Base-by-base conservation (phyloP, 2,329 filamentous ascomycete species). In the Coniochaeta sp. region DNA sequence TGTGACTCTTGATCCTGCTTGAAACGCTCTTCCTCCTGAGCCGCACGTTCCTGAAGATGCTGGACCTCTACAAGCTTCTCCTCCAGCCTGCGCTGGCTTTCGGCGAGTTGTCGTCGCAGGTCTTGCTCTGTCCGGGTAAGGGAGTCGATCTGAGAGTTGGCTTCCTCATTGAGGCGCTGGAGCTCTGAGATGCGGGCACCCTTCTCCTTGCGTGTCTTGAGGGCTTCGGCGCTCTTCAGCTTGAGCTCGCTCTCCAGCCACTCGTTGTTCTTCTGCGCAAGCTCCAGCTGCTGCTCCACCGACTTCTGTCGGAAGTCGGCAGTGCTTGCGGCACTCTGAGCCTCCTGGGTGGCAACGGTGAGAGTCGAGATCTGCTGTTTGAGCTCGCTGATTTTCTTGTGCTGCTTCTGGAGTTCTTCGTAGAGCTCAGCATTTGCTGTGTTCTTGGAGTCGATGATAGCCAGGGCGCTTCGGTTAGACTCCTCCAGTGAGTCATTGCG, bases 161-260 rank as follows among this genome's bases (percentile, higher is more conserved):
- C 83, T 58, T 99, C 94, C 59, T 97, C 92, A 59, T 92, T 88
- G 55, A 87, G 82, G 50, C 91, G 87, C 68, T 96, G 89, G 26
- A 99, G 81, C 62, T 95, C 89, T 8, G 91, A 82, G 60, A 97
- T 89, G 33, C 89, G 87, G 1, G 90, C 86, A 56, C 89, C 89
- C 76, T 96, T 97, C 65, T 99, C 94, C 65, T 96, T 97, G 56
- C 94, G 84, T 69, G 88, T 92, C 63, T 91, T 96, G 58, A 92
- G 81, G 47, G 90, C 84, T 65, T 99, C 94, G 8, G 85, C 82
- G 55, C 82, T 86, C 71, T 96, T 95, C 0, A 89, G 91, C 73
- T 95, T 92, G 20, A 97, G 79, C 67, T 99, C 94, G 38, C 79
- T 84, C 63, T 96, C 90, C 52, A 94, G 86, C 88, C 91, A 99